Evolutionary conservation across 2,329 filamentous ascomycete species (phyloP).

Genomic region (Botrytis fragariae): DNA sequence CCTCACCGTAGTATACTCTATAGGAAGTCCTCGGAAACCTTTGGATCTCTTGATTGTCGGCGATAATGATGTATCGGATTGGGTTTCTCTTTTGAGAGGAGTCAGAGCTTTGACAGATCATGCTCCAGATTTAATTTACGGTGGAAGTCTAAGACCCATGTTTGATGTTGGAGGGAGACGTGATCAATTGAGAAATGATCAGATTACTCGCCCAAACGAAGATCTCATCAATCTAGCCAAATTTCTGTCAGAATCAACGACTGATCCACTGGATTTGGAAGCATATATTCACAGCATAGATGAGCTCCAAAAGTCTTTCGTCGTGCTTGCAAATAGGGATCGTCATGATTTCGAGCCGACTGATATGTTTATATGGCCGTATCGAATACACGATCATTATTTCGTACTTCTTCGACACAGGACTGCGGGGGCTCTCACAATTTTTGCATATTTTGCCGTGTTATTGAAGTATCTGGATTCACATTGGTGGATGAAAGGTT

Average conservation of each 20-base stretch:
- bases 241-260: slow-evolving; percentile 26
- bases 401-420: slow-evolving; percentile 40
- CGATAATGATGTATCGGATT: slow-evolving; percentile 40
- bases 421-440: slow-evolving; percentile 39
- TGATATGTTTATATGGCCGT: slow-evolving; percentile 45
- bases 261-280: slow-evolving; percentile 26
- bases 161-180: slow-evolving; percentile 20
- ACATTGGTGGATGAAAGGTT: slow-evolving; percentile 43
- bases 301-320: slow-evolving; percentile 40
- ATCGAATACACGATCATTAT: slow-evolving; percentile 40
- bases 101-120: slow-evolving; percentile 39
- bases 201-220: slow-evolving; percentile 21
- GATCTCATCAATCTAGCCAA: slow-evolving; percentile 23
- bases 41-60: slow-evolving; percentile 41
- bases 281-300: slow-evolving; percentile 39
- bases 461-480: slow-evolving; percentile 39
- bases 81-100: slow-evolving; percentile 42
- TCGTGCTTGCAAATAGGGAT: slow-evolving; percentile 27
- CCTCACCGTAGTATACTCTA: slow-evolving; percentile 41
- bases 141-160: slow-evolving; percentile 29
- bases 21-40: slow-evolving; percentile 39
- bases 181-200: slow-evolving; percentile 25
- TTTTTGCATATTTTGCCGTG: slow-evolving; percentile 41
- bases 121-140: slow-evolving; percentile 29
- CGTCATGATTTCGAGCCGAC: slow-evolving; percentile 37